phyloP scores from a whole-genome alignment of 495 filamentous ascomycete species.

The Parathielavia hyrcaniae region DNA sequence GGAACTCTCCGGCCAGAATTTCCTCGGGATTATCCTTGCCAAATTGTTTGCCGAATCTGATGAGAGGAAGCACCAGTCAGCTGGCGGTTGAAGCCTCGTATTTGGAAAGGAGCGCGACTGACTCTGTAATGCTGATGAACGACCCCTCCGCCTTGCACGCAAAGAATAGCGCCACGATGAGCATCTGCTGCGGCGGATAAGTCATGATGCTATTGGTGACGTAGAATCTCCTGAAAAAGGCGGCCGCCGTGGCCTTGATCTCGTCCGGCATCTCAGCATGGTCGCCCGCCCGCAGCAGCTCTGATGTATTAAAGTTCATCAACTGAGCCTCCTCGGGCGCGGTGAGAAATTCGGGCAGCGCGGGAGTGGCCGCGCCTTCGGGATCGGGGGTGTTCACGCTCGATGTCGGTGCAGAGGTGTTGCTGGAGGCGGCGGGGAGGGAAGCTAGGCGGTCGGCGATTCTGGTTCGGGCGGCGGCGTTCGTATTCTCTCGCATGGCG shows the following conservation, averaged over 20 bases:
- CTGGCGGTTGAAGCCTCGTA: neutral
- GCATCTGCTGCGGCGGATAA: constrained; percentile 80
- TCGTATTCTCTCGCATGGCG: constrained; percentile 66
- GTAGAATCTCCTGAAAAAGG: constrained; percentile 92
- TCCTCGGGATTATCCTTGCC: constrained; percentile 54
- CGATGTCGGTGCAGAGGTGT: constrained; percentile 31
- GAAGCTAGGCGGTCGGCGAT: constrained; percentile 47
- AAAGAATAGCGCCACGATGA: constrained; percentile 81
- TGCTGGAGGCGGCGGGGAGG: constrained; percentile 19
- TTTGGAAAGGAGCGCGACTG: constrained; percentile 24
- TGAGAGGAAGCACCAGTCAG: constrained; percentile 7
- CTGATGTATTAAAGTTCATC: constrained; percentile 71
- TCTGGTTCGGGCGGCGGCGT: constrained; percentile 62
- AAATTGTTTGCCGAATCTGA: constrained; percentile 51
- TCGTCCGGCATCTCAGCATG: constrained; percentile 71
- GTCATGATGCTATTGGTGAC: constrained; percentile 91
- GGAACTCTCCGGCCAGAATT: constrained; percentile 81
- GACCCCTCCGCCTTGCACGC: constrained; percentile 85
- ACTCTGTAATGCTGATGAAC: constrained; percentile 65
- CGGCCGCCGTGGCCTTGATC: constrained; percentile 82
- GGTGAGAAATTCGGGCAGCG: constrained; percentile 63
- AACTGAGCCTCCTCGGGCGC: constrained; percentile 74
- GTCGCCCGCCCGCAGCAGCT: constrained; percentile 67
- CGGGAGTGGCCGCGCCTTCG: constrained; percentile 29
- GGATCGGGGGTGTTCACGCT: constrained; percentile 33